Evolutionary conservation across 495 filamentous ascomycete genomes (phyloP), one percentile per base, ranked within the genome.

Genomic region (Penicillium goetzii): DNA sequence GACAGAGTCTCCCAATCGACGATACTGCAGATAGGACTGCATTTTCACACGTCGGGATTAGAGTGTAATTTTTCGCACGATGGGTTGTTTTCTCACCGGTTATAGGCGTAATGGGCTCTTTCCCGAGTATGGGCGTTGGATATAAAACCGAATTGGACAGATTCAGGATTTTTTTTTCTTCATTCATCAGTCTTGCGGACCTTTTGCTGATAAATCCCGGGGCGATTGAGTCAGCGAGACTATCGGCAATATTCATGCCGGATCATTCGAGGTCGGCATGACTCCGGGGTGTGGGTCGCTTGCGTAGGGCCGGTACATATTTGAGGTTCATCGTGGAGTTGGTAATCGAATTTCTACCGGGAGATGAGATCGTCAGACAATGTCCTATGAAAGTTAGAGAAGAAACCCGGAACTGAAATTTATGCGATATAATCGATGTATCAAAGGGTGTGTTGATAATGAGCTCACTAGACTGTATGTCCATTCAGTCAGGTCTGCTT

Each of bases 1-100:
- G 15, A 78, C 73, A n/a, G 72, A 69, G 50, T 69, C 66, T 32
- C 72, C 57, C 45, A 82, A 74, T 33, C 77, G 71, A 26, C 76
- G 75, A 64, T 79, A 81, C 60, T 82, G 78, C 45, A 72, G 51
- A 62, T 76, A 67, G 1, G 76, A 75, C 60, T 78, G 76, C 76
- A 76, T 78, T 62, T 58, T 60, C 21, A 47, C 17, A 59, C 15
- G 36, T 61, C 58, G 25, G 21, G 60, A 61, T 64, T 64, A 66
- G 63, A 66, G 54, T 56, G 63, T 47, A 59, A 21, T 55, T 55
- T 61, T 32, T n/a, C n/a, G 17, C 25, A 30, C 34, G 56, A 40
- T 40, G 36, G 36, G 36, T 60, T 66, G 51, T 60, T 19, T 57
- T 68, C 59, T 68, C 62, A 62, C 66, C 62, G 58, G 50, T 59